Conservation (phyloP, 805 yeast species). For the Candida chauliodis region DNA sequence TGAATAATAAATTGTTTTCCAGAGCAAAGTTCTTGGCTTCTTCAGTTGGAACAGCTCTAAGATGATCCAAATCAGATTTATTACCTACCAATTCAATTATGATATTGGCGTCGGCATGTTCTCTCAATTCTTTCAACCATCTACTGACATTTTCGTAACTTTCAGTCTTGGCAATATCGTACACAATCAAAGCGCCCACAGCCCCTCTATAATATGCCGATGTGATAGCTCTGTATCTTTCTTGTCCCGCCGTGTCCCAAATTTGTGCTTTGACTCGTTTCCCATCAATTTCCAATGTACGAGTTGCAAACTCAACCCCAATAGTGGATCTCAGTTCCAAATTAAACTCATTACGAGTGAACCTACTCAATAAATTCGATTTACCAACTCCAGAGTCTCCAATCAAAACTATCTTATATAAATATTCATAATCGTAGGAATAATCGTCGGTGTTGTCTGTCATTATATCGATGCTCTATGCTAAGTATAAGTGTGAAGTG, state of each 20-base stretch:
- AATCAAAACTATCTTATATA: constrained; percentile 91
- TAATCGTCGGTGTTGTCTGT: constrained; percentile 14
- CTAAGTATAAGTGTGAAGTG: too few relatives aligned
- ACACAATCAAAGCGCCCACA: constrained; percentile 93
- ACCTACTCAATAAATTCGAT: constrained; percentile 87
- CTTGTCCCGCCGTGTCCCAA: constrained; percentile 99
- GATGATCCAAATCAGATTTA: constrained; percentile 84
- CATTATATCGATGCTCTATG: too few relatives aligned
- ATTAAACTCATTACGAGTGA: constrained; percentile 94
- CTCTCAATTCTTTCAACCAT: constrained; percentile 88
- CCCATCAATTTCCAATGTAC: constrained; percentile 85
- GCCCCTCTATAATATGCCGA: constrained; percentile 98
- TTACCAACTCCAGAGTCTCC: constrained; percentile 98
- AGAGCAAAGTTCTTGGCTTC: constrained; percentile 94
- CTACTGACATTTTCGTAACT: constrained; percentile 81
- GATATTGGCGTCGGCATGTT: constrained; percentile 91
- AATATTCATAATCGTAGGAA: constrained; percentile 77
- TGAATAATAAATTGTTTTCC: constrained; percentile 86
- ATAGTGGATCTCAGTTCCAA: constrained; percentile 91
- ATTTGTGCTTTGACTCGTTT: constrained; percentile 85
- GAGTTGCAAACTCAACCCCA: constrained; percentile 97
- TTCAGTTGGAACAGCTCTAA: constrained; percentile 95
- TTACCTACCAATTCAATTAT: constrained; percentile 93
- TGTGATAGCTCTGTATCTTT: constrained; percentile 95
- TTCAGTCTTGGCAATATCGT: constrained; percentile 89